Percentiles rank a stretch among this genome's conserved stretches.
These are phyloP conservation scores for Cicer chorassanicum DNA, from an alignment of 306 rosid species.

Conservation along the genomic window DNA sequence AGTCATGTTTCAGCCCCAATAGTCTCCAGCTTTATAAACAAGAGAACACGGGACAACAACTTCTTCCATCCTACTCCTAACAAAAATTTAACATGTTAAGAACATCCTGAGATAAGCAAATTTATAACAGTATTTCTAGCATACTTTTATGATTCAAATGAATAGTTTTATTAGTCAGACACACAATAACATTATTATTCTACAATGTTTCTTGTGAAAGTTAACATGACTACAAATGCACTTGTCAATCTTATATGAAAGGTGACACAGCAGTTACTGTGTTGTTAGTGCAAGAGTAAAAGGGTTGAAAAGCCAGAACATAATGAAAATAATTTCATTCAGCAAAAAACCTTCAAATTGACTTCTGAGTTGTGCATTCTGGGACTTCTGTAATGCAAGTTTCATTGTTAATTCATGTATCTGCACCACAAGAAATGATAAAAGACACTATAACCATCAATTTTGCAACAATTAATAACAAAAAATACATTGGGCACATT, in stretches of 20 bases:
- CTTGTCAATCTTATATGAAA: constrained; percentile 28
- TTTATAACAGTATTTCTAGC: constrained; percentile 2
- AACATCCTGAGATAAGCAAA: constrained; percentile 18
- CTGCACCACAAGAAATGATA: constrained; percentile 49
- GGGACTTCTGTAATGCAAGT: constrained; percentile 86
- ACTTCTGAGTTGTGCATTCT: constrained; percentile 73
- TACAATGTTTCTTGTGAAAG: constrained; percentile 24
- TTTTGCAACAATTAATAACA: constrained; percentile 26
- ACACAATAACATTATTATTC: background rate
- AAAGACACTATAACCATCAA: constrained; percentile 23
- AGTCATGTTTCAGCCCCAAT: background rate
- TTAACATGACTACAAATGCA: constrained; percentile 24
- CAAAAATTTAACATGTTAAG: constrained; percentile 22
- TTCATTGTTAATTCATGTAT: constrained; percentile 82
- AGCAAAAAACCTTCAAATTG: constrained; percentile 81
- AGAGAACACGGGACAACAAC: constrained; percentile 10
- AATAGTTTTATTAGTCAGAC: background rate
- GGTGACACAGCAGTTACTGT: constrained; percentile 28
- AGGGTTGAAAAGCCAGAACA: constrained; percentile 25
- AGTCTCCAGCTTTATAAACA: constrained; percentile 9
- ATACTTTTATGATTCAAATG: constrained; percentile 27
- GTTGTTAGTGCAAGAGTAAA: constrained; percentile 17
- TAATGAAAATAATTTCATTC: constrained; percentile 24
- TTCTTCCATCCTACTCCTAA: constrained; percentile 20
- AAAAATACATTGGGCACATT: constrained; percentile 15